phyloP scores from a whole-genome alignment of 78 protist species.

The Monosiga brevicollis region DNA sequence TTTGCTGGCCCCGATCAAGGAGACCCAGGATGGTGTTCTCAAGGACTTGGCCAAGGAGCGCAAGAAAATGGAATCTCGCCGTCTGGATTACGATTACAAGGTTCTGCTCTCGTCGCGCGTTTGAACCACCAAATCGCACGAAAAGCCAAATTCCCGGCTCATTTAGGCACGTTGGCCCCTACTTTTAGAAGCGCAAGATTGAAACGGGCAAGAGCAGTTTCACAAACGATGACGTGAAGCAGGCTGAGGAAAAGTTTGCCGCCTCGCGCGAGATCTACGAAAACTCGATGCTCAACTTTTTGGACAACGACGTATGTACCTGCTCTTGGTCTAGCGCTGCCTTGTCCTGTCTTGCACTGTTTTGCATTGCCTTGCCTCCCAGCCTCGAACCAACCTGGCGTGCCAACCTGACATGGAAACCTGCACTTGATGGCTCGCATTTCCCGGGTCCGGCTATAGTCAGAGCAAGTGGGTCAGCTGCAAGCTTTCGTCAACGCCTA shows the following conservation, averaged over 20 bases:
- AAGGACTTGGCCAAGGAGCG: not conserved
- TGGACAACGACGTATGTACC: not conserved
- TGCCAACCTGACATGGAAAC: too few relatives aligned
- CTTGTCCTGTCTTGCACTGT: too few relatives aligned
- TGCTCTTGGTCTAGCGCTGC: too few relatives aligned
- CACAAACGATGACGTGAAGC: not conserved
- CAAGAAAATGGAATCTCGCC: not conserved
- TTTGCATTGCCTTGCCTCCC: too few relatives aligned
- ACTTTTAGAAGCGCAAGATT: not conserved
- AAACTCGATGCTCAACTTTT: not conserved
- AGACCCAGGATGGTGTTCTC: not conserved
- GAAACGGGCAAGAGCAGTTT: not conserved
- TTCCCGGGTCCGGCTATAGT: too few relatives aligned
- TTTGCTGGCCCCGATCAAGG: not conserved
- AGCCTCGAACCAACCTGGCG: too few relatives aligned
- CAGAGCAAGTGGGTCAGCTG: conserved; percentile 9
- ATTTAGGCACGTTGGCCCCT: too few relatives aligned
- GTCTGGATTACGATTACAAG: not conserved
- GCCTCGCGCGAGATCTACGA: not conserved
- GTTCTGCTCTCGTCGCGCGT: too few relatives aligned
- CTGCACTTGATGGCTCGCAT: too few relatives aligned
- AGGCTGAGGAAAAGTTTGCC: not conserved
- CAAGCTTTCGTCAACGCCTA: not conserved
- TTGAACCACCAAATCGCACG: too few relatives aligned
- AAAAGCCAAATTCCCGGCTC: too few relatives aligned